Base-by-base conservation (phyloP, 306 rosid genomes). In the Ziziphus jujuba region DNA sequence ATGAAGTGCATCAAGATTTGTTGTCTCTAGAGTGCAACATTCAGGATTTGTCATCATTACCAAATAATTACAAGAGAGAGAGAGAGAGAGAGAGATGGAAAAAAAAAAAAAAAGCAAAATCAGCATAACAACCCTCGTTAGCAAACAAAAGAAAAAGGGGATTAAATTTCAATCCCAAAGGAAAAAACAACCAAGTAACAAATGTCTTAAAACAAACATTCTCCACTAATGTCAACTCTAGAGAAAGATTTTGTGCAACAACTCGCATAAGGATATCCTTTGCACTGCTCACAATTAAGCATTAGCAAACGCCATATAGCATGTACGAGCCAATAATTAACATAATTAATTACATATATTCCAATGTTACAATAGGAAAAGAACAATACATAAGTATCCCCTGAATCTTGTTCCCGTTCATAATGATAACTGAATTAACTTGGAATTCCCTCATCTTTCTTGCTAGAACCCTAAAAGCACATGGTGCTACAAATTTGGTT, bases 201-300 rank as follows among this genome's bases (percentile, higher is more conserved):
- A 10, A 45, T 11, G 64, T 21, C 69, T 36, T n/a, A 45, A 17
- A 33, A 17, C 52, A 69, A 70, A 82, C 86, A 80, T 82, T 93
- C 86, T 93, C 98, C 61, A 90, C 97, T 52, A 90, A 83, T 71
- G 97, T 90, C 84, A 93, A 80, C 69, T 90, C 97, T 22, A 97
- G 98, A 53, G 95, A 90, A 72, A 90, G 81, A 82, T 85, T 90
- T 71, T 80, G 91, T 21, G 98, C 91, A 73, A 90, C 95, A 35
- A 90, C 90, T 69, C 98, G 90, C 98, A 93, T 80, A 61, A 93
- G 91, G 67, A 93, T 88, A 74, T 93, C 98, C 85, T 85, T 93
- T 56, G 98, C 88, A 48, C 98, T 93, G 87, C 84, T 15, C 19
- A 15, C 24, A 81, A 17, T 70, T 43, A 67, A 61, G 66, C 57